These are phyloP conservation scores for Termitomyces sp. DNA, from an alignment of 768 basidiomycete species.

Conservation along the genomic window DNA sequence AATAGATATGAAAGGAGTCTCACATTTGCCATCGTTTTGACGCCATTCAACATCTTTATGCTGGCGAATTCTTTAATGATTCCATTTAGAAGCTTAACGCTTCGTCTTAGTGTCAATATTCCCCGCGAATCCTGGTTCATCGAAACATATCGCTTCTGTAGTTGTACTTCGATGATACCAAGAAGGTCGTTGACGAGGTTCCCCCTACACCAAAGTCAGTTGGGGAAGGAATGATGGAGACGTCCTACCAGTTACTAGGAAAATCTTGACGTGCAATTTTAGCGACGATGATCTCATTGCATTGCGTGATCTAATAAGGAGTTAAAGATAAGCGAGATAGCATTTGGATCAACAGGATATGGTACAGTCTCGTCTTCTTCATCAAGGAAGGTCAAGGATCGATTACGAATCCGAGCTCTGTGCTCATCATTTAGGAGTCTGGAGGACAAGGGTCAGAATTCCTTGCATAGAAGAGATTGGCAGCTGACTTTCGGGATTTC, in stretches of 20 bases:
- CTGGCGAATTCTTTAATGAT: conserved; percentile 66
- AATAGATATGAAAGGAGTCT: conserved; percentile 7
- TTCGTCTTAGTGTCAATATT: conserved; percentile 49
- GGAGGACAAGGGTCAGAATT: conserved; percentile 6
- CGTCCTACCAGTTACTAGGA: conserved; percentile 59
- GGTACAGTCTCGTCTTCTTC: conserved; percentile 74
- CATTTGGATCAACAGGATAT: not conserved
- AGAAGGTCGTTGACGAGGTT: conserved; percentile 52
- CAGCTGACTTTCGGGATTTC: conserved; percentile 66
- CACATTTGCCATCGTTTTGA: conserved; percentile 63
- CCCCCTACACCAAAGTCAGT: conserved; percentile 39
- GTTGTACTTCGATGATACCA: conserved; percentile 44
- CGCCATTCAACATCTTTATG: conserved; percentile 65
- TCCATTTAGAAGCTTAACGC: conserved; percentile 58
- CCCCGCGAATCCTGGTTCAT: conserved; percentile 35
- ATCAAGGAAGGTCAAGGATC: conserved; percentile 63
- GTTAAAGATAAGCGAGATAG: conserved; percentile 4
- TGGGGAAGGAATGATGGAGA: not conserved
- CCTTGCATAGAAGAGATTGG: not conserved
- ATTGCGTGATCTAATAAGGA: conserved; percentile 61
- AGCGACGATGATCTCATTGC: conserved; percentile 67
- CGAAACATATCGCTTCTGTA: conserved; percentile 44
- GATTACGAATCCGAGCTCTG: conserved; percentile 54
- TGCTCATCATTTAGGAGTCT: conserved; percentile 71
- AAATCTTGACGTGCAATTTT: conserved; percentile 80